These are phyloP conservation scores for Scytalidium sp. DNA, from an alignment of 2,329 filamentous ascomycete genomes.

Conservation along the genomic window DNA sequence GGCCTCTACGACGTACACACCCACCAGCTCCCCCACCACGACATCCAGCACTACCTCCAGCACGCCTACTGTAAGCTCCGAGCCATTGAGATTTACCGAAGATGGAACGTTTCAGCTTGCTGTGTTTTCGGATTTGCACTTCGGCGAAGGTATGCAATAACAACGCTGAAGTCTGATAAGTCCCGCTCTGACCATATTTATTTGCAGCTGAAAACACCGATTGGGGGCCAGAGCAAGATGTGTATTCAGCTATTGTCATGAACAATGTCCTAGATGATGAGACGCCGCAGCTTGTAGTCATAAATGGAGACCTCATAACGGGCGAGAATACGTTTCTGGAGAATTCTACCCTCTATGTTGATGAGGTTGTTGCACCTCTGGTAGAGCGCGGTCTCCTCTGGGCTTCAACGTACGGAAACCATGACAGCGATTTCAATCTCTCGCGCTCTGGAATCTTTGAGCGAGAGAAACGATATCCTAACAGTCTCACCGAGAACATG, in stretches of 20 bases:
- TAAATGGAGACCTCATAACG: slow-evolving; percentile 71
- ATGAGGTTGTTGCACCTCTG: slow-evolving; percentile 56
- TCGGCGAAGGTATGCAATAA: not conserved
- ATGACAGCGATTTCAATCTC: slow-evolving; percentile 51
- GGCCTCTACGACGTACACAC: not conserved
- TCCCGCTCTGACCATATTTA: not conserved
- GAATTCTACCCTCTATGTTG: slow-evolving; percentile 54
- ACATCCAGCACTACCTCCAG: not conserved
- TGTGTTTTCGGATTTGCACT: not conserved
- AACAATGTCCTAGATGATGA: slow-evolving; percentile 54
- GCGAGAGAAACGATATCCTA: slow-evolving; percentile 30
- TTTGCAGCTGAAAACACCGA: not conserved
- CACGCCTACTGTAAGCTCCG: not conserved
- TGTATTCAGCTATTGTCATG: slow-evolving; percentile 53
- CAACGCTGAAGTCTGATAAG: not conserved
- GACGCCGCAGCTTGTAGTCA: slow-evolving; percentile 54
- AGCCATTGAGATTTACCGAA: not conserved
- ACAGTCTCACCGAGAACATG: slow-evolving; percentile 32
- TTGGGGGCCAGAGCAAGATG: slow-evolving; percentile 49
- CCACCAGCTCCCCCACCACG: not conserved
- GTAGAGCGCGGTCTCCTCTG: slow-evolving; percentile 53
- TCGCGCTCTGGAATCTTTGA: slow-evolving; percentile 33
- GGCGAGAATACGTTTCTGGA: slow-evolving; percentile 56
- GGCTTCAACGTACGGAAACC: slow-evolving; percentile 69
- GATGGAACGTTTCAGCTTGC: not conserved